phyloP scores from a whole-genome alignment of 2,329 filamentous ascomycete genomes.

The Colletotrichum sp. region DNA sequence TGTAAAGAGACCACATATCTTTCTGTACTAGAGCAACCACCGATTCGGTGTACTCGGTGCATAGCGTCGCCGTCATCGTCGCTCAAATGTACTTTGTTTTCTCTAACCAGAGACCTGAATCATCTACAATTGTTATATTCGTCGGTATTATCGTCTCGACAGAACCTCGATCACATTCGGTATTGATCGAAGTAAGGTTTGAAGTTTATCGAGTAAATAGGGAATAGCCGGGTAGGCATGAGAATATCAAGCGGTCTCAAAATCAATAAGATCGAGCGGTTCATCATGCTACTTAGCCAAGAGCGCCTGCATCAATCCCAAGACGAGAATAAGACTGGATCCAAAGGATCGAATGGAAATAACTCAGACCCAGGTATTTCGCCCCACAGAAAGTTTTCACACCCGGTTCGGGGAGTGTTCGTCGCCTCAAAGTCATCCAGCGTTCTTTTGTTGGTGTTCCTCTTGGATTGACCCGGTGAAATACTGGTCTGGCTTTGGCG shows the following conservation, averaged over 20 bases:
- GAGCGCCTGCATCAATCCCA: not conserved
- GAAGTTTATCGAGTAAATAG: not conserved
- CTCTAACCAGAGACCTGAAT: not conserved
- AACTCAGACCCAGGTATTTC: not conserved
- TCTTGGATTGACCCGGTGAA: not conserved
- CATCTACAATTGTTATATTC: not conserved
- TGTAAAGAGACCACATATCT: not conserved
- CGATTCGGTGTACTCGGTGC: accelerated
- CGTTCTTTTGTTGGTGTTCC: not conserved
- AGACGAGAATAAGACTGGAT: not conserved
- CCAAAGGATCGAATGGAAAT: not conserved
- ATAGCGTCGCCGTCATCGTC: not conserved
- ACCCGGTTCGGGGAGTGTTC: not conserved
- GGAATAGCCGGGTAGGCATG: not conserved
- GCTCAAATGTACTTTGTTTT: not conserved
- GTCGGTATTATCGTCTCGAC: no score
- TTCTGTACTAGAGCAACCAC: not conserved
- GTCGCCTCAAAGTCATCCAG: not conserved
- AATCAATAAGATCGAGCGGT: not conserved
- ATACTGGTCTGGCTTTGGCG: not conserved
- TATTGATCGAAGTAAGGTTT: not conserved
- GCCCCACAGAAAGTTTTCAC: not conserved
- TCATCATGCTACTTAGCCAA: not conserved
- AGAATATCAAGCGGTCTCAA: not conserved
- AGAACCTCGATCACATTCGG: not conserved